phyloP scores from a whole-genome alignment of 1,139 yeast species.

The Blastobotrys ciferrii region DNA sequence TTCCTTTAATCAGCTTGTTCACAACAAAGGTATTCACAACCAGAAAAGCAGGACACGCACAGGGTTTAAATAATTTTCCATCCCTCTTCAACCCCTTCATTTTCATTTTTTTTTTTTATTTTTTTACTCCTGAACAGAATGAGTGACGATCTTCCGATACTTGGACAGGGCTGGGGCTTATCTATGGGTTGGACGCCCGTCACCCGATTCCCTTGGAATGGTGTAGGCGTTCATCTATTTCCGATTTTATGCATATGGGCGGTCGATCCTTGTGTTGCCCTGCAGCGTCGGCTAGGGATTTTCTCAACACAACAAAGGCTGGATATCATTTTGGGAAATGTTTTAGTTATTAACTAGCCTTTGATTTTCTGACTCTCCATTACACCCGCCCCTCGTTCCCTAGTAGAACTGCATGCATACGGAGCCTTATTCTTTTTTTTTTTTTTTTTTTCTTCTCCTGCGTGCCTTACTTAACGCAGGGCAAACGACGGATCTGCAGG shows the following conservation, averaged over 20 bases:
- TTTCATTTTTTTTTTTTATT: not conserved
- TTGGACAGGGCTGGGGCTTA: not conserved
- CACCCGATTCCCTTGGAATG: not conserved
- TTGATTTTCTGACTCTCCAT: too few species aligned
- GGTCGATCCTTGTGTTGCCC: not conserved
- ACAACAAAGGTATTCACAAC: not conserved
- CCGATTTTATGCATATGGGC: not conserved
- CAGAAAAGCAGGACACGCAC: not conserved
- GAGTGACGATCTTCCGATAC: not conserved
- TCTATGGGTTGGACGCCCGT: too few species aligned
- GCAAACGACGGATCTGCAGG: not conserved
- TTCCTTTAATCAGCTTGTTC: not conserved
- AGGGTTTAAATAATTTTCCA: not conserved
- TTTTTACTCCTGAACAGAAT: not conserved
- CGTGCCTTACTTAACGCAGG: not conserved
- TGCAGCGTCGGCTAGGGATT: too few species aligned
- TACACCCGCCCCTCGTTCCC: not conserved
- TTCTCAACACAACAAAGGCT: not conserved
- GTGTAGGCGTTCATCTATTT: not conserved
- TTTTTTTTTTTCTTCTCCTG: not conserved
- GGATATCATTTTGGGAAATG: not conserved
- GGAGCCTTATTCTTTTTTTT: not conserved
- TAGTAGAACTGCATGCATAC: not conserved
- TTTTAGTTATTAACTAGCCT: too few species aligned
- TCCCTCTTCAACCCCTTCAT: too few species aligned